phyloP scores from a whole-genome alignment of 768 basidiomycete species.

The Termitomyces sp. region DNA sequence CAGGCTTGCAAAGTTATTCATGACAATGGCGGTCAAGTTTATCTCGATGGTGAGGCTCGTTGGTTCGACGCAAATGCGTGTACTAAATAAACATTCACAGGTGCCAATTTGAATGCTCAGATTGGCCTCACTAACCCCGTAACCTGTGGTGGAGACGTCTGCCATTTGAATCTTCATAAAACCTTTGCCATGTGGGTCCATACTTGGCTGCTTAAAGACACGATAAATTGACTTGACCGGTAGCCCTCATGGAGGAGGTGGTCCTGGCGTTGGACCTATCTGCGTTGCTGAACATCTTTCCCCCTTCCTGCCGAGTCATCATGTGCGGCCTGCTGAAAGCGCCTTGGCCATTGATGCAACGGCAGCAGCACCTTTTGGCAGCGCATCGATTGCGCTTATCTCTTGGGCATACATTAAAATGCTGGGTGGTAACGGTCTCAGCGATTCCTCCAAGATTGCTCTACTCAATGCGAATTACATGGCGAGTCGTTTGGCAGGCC shows the following conservation, averaged over 20 bases:
- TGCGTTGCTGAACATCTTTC: conserved; percentile 91
- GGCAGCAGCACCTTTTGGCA: conserved; percentile 89
- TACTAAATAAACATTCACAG: conserved; percentile 24
- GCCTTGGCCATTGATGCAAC: conserved; percentile 80
- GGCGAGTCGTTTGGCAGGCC: conserved; percentile 76
- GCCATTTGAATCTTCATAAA: conserved; percentile 98
- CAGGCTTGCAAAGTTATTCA: conserved; percentile 93
- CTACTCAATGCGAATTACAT: conserved; percentile 97
- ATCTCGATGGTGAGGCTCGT: conserved; percentile 68
- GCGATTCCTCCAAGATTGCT: conserved; percentile 79
- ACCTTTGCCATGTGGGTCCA: conserved; percentile 84
- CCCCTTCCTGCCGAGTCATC: conserved; percentile 91
- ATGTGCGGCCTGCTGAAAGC: conserved; percentile 60
- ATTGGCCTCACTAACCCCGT: conserved; percentile 91
- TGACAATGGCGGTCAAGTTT: conserved; percentile 93
- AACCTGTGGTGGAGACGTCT: conserved; percentile 95
- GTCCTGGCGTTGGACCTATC: conserved; percentile 95
- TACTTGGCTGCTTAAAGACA: background rate
- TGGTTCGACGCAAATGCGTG: background rate
- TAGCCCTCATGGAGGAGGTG: conserved; percentile 95
- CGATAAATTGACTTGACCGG: background rate
- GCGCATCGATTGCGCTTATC: conserved; percentile 91
- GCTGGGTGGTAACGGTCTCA: conserved; percentile 92
- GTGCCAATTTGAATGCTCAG: conserved; percentile 92
- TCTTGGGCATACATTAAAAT: conserved; percentile 99